Evolutionary conservation across 306 rosid species (phyloP), one percentile per base, ranked within the genome.

Genomic region (Senna siamea): DNA sequence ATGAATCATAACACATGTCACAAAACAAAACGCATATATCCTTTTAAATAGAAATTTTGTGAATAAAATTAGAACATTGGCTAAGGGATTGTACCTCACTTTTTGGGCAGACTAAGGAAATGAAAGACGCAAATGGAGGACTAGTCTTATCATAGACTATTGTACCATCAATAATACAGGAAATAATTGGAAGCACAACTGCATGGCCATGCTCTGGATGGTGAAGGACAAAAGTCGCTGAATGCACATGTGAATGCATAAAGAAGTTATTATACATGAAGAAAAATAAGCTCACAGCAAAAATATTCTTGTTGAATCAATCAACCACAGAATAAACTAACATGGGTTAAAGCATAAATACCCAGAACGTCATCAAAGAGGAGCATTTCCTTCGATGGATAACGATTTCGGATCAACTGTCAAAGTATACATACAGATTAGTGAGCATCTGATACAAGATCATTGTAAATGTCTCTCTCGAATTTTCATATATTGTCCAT

Each of bases 141-240:
- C 83, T 79, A 32, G 81, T 82, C 85, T 90, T 87, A 65, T 90
- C 90, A 77, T 94, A 94, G 74, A 78, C 89, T 70, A 94, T 80
- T 14, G 92, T 79, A 41, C 93, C 99, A 78, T 94, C 96, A 79
- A 94, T 88, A 70, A 94, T 87, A 62, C 93, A 88, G 20, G 99
- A 94, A 88, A 94, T 94, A 53, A 94, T 88, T 66, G 99, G 99
- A 83, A 89, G 97, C 53, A 94, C 88, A 75, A 94, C 94, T 48
- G 96, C 95, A 79, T 94, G 97, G 47, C 99, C 99, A 37, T 94
- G 97, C 87, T 94, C 99, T 7, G 99, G 99, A 87, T 94, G 99
- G 73, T 94, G 92, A 81, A 92, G 95, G 46, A 94, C 93, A 83
- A 94, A 92, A 47, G 87, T 87, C n/a, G 99, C 99, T 94, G 96